Evolutionary conservation across 1,139 yeast species (phyloP).

Genomic region (Nakaseomyces uthaithaninus): DNA sequence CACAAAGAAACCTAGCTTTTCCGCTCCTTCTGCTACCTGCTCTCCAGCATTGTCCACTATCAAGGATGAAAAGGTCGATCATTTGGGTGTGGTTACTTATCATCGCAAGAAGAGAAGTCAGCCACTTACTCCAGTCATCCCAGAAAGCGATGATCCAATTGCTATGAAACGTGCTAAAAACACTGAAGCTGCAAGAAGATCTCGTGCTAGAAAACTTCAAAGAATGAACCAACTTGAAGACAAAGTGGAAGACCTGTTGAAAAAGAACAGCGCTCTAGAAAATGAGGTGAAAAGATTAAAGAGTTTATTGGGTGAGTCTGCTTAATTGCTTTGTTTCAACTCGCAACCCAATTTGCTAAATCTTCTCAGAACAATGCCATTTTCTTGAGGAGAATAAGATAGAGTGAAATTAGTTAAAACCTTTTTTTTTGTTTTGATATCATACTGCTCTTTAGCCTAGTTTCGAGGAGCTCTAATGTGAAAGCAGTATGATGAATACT

Average conservation of each 20-base stretch:
- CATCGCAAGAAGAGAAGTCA: slow-evolving; percentile 52
- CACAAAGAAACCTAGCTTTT: slow-evolving; percentile 10
- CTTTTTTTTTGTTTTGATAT: not conserved
- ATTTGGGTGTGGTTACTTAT: slow-evolving; percentile 56
- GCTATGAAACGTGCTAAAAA: slow-evolving; percentile 84
- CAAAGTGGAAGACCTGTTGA: slow-evolving; percentile 56
- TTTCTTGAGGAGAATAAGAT: too few species aligned
- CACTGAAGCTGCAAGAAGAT: slow-evolving; percentile 95
- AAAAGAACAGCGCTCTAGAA: slow-evolving; percentile 48
- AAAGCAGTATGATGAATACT: too few species aligned
- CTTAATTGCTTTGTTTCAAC: slow-evolving; percentile 7
- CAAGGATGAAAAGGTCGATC: slow-evolving; percentile 39
- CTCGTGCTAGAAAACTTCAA: slow-evolving; percentile 87
- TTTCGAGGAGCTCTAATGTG: too few species aligned
- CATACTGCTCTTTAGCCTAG: too few species aligned
- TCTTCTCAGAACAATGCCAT: too few species aligned
- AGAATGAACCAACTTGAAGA: slow-evolving; percentile 77
- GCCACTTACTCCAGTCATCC: slow-evolving; percentile 62
- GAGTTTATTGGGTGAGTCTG: slow-evolving; percentile 35
- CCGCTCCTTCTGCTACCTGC: slow-evolving; percentile 7
- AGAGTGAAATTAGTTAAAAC: too few species aligned
- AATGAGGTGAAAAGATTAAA: slow-evolving; percentile 52
- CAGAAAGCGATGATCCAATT: slow-evolving; percentile 48
- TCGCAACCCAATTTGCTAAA: too few species aligned
- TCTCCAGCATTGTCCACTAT: slow-evolving; percentile 4